phyloP scores from a whole-genome alignment of 2,329 filamentous ascomycete species.

The Coniochaeta sp. region DNA sequence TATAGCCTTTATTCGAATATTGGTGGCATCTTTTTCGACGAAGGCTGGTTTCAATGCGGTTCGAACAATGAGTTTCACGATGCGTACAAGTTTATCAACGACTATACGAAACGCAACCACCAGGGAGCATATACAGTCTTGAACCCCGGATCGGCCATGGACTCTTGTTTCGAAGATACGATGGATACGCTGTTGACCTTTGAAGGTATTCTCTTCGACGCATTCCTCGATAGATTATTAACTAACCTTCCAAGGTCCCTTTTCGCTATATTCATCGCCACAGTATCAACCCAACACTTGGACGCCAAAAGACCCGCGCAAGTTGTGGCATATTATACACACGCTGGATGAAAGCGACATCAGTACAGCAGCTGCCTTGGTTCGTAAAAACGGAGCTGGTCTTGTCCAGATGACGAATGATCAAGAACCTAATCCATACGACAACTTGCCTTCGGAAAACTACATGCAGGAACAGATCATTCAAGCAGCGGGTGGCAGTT shows the following conservation, averaged over 20 bases:
- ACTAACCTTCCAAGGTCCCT: no score
- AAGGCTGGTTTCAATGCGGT: slow-evolving; percentile 20
- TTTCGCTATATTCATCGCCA: no score
- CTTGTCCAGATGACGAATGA: not conserved
- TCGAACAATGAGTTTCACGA: slow-evolving; percentile 17
- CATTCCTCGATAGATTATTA: no score
- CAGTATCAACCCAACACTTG: slow-evolving; percentile 18
- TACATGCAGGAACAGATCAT: not conserved
- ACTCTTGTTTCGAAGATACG: slow-evolving; percentile 20
- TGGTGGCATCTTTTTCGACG: slow-evolving; percentile 25
- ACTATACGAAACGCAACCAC: slow-evolving; percentile 15
- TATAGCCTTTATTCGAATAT: slow-evolving; percentile 16
- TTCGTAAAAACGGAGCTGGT: not conserved
- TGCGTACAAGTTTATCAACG: slow-evolving; percentile 18
- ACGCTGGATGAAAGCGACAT: slow-evolving; percentile 10
- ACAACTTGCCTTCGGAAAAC: not conserved
- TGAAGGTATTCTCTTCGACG: no score
- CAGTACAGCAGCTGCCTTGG: not conserved
- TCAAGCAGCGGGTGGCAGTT: not conserved
- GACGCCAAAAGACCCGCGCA: slow-evolving; percentile 16
- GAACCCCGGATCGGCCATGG: slow-evolving; percentile 14
- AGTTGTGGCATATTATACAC: slow-evolving; percentile 25
- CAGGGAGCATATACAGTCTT: slow-evolving; percentile 17
- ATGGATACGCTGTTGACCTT: slow-evolving; percentile 24
- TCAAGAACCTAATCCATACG: not conserved